phyloP scores from a whole-genome alignment of 1,284 basidiomycete species.

The Heterobasidion annosum region DNA sequence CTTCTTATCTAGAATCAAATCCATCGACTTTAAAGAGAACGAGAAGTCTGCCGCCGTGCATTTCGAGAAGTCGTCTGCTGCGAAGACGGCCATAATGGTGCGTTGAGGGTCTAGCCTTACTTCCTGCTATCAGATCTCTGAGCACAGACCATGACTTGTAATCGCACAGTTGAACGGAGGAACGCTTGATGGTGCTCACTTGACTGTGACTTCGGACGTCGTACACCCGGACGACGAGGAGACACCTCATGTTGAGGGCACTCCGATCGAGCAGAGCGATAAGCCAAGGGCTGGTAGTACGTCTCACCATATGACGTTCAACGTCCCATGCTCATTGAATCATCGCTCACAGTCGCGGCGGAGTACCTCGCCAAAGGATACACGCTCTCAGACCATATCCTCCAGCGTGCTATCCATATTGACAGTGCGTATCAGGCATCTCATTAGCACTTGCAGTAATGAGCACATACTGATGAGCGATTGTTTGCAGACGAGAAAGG shows the following conservation, averaged over 20 bases:
- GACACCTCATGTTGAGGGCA: conserved; percentile 18
- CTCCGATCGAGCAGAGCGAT: conserved; percentile 62
- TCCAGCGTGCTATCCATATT: conserved; percentile 82
- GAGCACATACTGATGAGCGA: no score
- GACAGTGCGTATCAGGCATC: conserved; percentile 47
- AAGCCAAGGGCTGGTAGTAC: conserved; percentile 76
- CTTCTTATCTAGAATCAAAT: conserved; percentile 38
- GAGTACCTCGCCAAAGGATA: conserved; percentile 90
- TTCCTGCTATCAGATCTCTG: not conserved
- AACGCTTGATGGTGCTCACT: conserved; percentile 48
- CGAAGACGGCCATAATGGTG: conserved; percentile 75
- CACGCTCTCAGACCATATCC: conserved; percentile 66
- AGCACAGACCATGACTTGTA: not conserved
- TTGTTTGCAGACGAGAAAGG: conserved; percentile 61
- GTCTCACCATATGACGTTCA: conserved; percentile 15
- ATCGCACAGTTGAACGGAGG: conserved; percentile 58
- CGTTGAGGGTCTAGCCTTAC: not conserved
- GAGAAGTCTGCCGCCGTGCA: conserved; percentile 42
- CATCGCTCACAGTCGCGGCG: conserved; percentile 56
- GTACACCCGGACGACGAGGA: conserved; percentile 44
- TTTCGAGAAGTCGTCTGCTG: conserved; percentile 73
- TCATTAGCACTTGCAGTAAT: not conserved
- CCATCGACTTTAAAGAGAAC: conserved; percentile 42
- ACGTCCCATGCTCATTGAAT: conserved; percentile 4
- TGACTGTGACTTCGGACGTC: conserved; percentile 59